Conservation (phyloP, 495 filamentous ascomycete species). For the Aspergillus sclerotioniger region DNA sequence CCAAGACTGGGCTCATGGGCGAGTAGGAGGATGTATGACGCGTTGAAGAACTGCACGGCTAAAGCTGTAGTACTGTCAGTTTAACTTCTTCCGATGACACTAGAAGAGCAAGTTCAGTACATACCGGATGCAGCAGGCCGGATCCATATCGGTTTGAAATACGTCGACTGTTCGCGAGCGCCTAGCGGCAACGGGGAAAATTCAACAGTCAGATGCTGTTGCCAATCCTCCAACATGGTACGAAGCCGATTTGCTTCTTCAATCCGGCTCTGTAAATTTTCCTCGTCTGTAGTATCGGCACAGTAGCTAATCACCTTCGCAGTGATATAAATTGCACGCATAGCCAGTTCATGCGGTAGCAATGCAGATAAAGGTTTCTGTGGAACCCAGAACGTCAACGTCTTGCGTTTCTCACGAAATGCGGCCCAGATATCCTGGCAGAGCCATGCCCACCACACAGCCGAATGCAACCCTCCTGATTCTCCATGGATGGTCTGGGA, state of each 20-base stretch:
- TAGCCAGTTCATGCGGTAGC: slow-evolving; percentile 12
- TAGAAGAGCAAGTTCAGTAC: neutral
- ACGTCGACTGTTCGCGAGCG: neutral
- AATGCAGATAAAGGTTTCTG: slow-evolving; percentile 3
- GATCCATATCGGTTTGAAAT: slow-evolving; percentile 21
- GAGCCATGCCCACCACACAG: slow-evolving; percentile 21
- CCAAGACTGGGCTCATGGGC: slow-evolving; percentile 23
- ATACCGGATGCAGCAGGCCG: slow-evolving; percentile 24
- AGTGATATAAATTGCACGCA: slow-evolving; percentile 9
- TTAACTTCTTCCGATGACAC: neutral
- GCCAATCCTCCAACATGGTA: slow-evolving; percentile 25
- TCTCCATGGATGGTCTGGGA: slow-evolving; percentile 16
- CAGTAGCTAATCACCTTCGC: slow-evolving; percentile 3
- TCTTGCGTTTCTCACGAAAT: slow-evolving; percentile 12
- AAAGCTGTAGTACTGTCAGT: slow-evolving; percentile 11
- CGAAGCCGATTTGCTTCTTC: slow-evolving; percentile 17
- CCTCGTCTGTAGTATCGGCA: neutral
- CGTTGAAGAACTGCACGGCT: slow-evolving; percentile 23
- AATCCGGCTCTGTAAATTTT: slow-evolving; percentile 9
- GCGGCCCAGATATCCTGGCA: slow-evolving; percentile 18
- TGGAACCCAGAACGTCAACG: slow-evolving; percentile 13
- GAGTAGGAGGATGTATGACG: slow-evolving; percentile 20
- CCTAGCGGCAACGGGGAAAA: slow-evolving; percentile 22
- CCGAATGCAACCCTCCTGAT: slow-evolving; percentile 9
- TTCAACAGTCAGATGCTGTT: slow-evolving; percentile 23